A percentile compares a stretch with the other conserved stretches of the same genome.
Conservation (phyloP, 176 grass and related monocot genomes). For the Sorghum bicolor region Sorghum_bicolor_NCBIv3 NC_012870.2:57600501-57601000, state of each 20-base stretch:
- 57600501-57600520: conserved; percentile 14
- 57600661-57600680: not conserved
- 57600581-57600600: conserved; percentile 20
- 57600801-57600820: not conserved
- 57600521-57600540: not conserved
- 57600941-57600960: conserved; percentile 15
- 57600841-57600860: conserved; percentile 10
- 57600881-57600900: conserved; percentile 16
- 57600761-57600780: conserved; percentile 11
- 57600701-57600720: conserved; percentile 4
- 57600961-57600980: not conserved
- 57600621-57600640: conserved; percentile 29
- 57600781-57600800: conserved; percentile 28
- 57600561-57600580: not conserved
- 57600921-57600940: not conserved
- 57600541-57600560: not conserved
- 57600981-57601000: conserved; percentile 19
- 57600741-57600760: not conserved
- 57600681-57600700: not conserved
- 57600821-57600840: not conserved
- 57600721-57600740: not conserved
- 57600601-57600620: not conserved
- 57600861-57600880: not conserved
- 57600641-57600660: not conserved
- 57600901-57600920: not conserved